Evolutionary conservation across 306 rosid genomes (phyloP).

Genomic region (Cucumis hystrix): DNA sequence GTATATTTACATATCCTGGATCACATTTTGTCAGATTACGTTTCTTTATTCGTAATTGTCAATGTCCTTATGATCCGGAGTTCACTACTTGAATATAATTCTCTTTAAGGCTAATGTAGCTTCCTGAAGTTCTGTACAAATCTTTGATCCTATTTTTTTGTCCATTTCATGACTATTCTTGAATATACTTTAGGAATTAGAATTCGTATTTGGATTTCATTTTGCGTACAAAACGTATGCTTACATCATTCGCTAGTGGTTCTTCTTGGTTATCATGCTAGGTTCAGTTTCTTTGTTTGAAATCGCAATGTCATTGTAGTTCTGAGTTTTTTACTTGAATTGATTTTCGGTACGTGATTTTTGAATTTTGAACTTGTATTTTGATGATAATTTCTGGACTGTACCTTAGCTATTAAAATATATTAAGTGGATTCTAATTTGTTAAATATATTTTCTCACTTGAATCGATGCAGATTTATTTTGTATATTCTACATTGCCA

Average conservation of each 20-base stretch:
- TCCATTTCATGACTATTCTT: not conserved
- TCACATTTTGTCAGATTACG: not conserved
- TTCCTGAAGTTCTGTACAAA: not conserved
- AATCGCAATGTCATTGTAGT: not conserved
- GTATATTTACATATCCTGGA: not conserved
- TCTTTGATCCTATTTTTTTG: not conserved
- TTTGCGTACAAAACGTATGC: not conserved
- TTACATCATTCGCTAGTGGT: not conserved
- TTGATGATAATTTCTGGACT: not conserved
- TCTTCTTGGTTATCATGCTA: not conserved
- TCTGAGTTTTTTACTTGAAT: not conserved
- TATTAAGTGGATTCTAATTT: not conserved
- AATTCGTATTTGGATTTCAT: not conserved
- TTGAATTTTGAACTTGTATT: not conserved
- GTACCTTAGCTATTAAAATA: not conserved
- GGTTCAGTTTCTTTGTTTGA: not conserved
- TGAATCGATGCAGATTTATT: not conserved
- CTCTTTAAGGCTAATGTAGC: not conserved
- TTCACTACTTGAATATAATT: not conserved
- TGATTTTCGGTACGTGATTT: not conserved
- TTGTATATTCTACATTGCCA: not conserved
- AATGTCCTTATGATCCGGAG: not conserved
- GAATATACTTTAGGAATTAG: not conserved
- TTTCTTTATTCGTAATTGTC: not conserved
- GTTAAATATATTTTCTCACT: not conserved